Evolutionary conservation across 495 filamentous ascomycete species (phyloP), one percentile per base, ranked within the genome.

Genomic region (Aspergillus nidulans): DNA sequence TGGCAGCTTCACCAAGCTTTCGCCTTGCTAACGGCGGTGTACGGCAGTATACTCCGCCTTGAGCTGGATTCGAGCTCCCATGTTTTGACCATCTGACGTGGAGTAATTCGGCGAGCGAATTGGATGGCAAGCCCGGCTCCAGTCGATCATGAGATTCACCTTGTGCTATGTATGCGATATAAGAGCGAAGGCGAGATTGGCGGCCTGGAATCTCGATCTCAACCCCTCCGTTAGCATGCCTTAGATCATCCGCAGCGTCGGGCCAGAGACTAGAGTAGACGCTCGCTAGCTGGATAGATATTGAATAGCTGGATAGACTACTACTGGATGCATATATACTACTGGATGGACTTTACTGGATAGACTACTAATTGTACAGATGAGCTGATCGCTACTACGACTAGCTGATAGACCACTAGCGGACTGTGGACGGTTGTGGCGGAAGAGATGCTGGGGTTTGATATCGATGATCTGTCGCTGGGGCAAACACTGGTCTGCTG

Each of bases 171-270:
- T 39, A 49, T 28, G n/a, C n/a, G n/a, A n/a, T n/a, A n/a, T n/a
- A n/a, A n/a, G n/a, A n/a, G n/a, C n/a, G n/a, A n/a, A 39, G 30
- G 30, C 30, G 30, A 10, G 10, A 10, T 10, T 6, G 30, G 30
- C 21, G 47, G 18, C 6, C 19, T 49, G 9, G 18, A 39, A 34
- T 41, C 23, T 39, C 36, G 32, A 40, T 28, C 13, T 38, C 20
- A 23, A 40, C 16, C 20, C 19, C 52, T 48, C 46, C 30, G 49
- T 36, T 34, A 39, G 36, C 40, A 50, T 55, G 58, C 57, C 58
- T 57, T 60, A 64, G 58, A 64, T 59, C 55, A 64, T 60, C 62
- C 62, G 53, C 52, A 61, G 55, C 58, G 32, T 61, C 56, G 62
- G 62, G 58, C 55, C 53, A 48, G 30, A 40, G 16, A n/a, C n/a